Evolutionary conservation across 1,284 basidiomycete species (phyloP).

Genomic region (Blastosporella zonata): DNA sequence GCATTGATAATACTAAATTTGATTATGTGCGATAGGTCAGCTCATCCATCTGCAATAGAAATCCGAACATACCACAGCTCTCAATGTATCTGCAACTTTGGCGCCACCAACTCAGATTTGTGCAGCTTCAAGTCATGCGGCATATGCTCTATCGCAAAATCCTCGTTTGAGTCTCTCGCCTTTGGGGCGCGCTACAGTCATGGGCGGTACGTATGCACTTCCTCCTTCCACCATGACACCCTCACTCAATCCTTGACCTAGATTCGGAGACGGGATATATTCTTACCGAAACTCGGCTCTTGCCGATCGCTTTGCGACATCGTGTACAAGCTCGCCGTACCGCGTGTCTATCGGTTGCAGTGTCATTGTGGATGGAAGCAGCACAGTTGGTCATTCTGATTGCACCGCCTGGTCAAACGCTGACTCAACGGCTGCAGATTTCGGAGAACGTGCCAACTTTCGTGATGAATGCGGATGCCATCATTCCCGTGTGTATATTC

Average conservation of each 20-base stretch:
- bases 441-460: conserved; percentile 41
- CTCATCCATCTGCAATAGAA: conserved; percentile 34
- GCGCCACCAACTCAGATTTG: conserved; percentile 39
- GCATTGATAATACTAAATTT: background rate
- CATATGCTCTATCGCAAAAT: conserved; percentile 54
- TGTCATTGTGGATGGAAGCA: conserved; percentile 37
- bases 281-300: conserved; percentile 52
- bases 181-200: conserved; percentile 48
- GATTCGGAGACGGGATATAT: conserved; percentile 59
- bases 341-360: conserved; percentile 60
- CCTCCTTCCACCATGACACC: background rate
- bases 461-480: conserved; percentile 41
- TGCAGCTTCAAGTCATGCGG: conserved; percentile 61
- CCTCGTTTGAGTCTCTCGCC: conserved; percentile 51
- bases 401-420: background rate
- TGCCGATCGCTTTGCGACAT: conserved; percentile 56
- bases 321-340: conserved; percentile 60
- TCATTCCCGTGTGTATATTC: conserved; percentile 46
- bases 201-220: conserved; percentile 42
- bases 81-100: conserved; percentile 65
- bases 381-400: conserved; percentile 24
- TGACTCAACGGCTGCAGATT: conserved; percentile 21
- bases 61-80: conserved; percentile 57
- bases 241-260: conserved; percentile 20
- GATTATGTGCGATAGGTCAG: conserved; percentile 17